These are phyloP conservation scores for Chrysoporthe cubensis DNA, from an alignment of 2,329 filamentous ascomycete species.

Conservation along the genomic window DNA sequence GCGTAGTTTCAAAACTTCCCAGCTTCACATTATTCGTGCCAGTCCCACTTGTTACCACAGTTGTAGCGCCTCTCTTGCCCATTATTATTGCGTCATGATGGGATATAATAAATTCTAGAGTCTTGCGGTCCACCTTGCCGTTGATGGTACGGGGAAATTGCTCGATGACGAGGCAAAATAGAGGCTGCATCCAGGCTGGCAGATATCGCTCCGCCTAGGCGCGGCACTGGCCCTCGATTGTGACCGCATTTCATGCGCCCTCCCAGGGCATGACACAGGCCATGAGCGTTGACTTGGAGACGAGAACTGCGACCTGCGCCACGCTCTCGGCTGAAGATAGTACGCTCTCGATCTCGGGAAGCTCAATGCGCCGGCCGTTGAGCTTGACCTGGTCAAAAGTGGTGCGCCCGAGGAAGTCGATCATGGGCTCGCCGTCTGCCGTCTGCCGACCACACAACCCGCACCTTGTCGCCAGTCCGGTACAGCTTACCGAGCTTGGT, in stretches of 20 bases:
- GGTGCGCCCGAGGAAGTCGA: slow-evolving; percentile 31
- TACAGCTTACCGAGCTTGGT: slow-evolving; percentile 19
- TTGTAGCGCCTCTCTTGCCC: not conserved
- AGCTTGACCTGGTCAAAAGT: slow-evolving; percentile 28
- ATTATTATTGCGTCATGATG: no score
- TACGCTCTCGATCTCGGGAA: slow-evolving; percentile 30
- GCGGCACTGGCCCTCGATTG: not conserved
- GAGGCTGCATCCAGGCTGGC: slow-evolving; percentile 64
- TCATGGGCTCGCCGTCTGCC: slow-evolving; percentile 30
- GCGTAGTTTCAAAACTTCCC: no score
- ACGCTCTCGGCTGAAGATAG: slow-evolving; percentile 24
- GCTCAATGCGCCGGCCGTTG: slow-evolving; percentile 24
- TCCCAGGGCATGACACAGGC: slow-evolving; percentile 34
- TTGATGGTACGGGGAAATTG: slow-evolving; percentile 61
- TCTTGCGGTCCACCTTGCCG: slow-evolving; percentile 62
- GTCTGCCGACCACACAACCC: slow-evolving; percentile 20
- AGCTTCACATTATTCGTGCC: not conserved
- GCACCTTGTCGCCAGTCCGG: slow-evolving; percentile 30
- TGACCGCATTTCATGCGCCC: slow-evolving; percentile 34
- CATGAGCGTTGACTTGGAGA: no score
- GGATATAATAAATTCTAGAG: not conserved
- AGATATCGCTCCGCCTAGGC: slow-evolving; percentile 57
- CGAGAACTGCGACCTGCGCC: slow-evolving; percentile 20
- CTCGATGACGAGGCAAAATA: slow-evolving; percentile 53
- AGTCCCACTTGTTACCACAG: not conserved